These are phyloP conservation scores for Saxophila tyrrhenica DNA, from an alignment of 495 filamentous ascomycete genomes.

Conservation along the genomic window DNA sequence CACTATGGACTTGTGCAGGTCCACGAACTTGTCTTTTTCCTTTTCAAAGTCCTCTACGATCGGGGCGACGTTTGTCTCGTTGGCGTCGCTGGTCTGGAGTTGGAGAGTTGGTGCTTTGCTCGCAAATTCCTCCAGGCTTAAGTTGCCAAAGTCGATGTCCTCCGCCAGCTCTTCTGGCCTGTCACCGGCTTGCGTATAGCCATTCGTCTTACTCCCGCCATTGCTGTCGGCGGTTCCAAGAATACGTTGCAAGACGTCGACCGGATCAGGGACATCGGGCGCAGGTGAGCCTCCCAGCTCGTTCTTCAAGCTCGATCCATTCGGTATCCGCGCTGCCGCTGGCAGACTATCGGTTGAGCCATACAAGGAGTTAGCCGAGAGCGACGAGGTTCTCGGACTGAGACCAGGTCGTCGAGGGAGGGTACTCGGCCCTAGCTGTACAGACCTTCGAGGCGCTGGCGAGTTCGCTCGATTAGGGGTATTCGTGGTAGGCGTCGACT, in stretches of 20 bases:
- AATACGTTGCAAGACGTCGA: slow-evolving; percentile 60
- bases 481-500: slow-evolving; percentile 45
- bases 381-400: slow-evolving; percentile 50
- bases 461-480: slow-evolving; percentile 55
- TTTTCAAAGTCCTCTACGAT: slow-evolving; percentile 70
- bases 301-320: slow-evolving; percentile 56
- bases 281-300: slow-evolving; percentile 37
- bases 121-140: slow-evolving; percentile 65
- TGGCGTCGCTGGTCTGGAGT: no score
- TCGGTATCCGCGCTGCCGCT: slow-evolving; percentile 45
- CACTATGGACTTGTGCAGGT: slow-evolving; percentile 75
- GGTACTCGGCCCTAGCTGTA: slow-evolving; percentile 45
- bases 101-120: not conserved
- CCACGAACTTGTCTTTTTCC: slow-evolving; percentile 81
- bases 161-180: slow-evolving; percentile 41
- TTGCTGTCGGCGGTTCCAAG: slow-evolving; percentile 42
- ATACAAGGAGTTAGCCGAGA: slow-evolving; percentile 54
- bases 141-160: slow-evolving; percentile 66
- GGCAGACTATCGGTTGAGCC: slow-evolving; percentile 66
- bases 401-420: slow-evolving; percentile 46
- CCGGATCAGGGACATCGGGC: slow-evolving; percentile 50
- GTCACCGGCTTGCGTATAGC: slow-evolving; percentile 22
- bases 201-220: not conserved
- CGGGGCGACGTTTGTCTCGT: slow-evolving; percentile 29
- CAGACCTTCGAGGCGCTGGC: slow-evolving; percentile 55